These are phyloP conservation scores for Scheffersomyces amazonensis DNA, from an alignment of 805 yeast species.

Conservation along the genomic window DNA sequence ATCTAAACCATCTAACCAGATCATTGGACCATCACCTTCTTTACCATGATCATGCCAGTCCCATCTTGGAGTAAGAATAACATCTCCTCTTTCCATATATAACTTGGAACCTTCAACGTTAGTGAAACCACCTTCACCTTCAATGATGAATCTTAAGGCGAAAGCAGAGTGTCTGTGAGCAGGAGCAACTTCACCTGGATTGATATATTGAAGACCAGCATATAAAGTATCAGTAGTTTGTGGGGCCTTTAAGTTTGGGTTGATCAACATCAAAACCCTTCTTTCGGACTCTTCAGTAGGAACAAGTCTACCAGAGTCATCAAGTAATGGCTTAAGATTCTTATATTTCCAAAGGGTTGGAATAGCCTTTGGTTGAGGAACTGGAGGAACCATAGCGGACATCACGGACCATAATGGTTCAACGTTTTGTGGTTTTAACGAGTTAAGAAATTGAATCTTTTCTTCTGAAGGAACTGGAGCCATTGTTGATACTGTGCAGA, in stretches of 20 bases:
- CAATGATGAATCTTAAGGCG: slow-evolving; percentile 11
- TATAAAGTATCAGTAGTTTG: slow-evolving; percentile 12
- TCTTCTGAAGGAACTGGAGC: not conserved
- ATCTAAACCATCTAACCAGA: slow-evolving; percentile 11
- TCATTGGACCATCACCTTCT: slow-evolving; percentile 8
- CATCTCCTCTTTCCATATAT: slow-evolving; percentile 11
- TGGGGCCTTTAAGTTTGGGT: slow-evolving; percentile 10
- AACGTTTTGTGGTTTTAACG: slow-evolving; percentile 8
- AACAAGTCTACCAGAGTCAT: slow-evolving; percentile 10
- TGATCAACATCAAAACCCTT: slow-evolving; percentile 11
- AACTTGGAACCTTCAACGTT: slow-evolving; percentile 9
- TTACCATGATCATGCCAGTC: slow-evolving; percentile 13
- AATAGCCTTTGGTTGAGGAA: slow-evolving; percentile 10
- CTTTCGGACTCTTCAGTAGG: slow-evolving; percentile 11
- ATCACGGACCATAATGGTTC: slow-evolving; percentile 11
- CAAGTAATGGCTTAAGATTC: slow-evolving; percentile 8
- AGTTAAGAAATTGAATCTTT: slow-evolving; percentile 5
- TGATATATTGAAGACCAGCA: slow-evolving; percentile 12
- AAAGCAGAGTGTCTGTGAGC: slow-evolving; percentile 12
- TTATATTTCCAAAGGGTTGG: slow-evolving; percentile 10
- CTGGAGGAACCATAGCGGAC: slow-evolving; percentile 12
- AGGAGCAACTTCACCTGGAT: slow-evolving; percentile 12
- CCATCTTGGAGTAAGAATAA: slow-evolving; percentile 10
- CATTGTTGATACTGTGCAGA: too few species aligned
- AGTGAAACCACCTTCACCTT: slow-evolving; percentile 12